These are phyloP conservation scores for Asterella californica DNA, from an alignment of 225 moss, liverwort and hornwort species.

Conservation along the genomic window DNA sequence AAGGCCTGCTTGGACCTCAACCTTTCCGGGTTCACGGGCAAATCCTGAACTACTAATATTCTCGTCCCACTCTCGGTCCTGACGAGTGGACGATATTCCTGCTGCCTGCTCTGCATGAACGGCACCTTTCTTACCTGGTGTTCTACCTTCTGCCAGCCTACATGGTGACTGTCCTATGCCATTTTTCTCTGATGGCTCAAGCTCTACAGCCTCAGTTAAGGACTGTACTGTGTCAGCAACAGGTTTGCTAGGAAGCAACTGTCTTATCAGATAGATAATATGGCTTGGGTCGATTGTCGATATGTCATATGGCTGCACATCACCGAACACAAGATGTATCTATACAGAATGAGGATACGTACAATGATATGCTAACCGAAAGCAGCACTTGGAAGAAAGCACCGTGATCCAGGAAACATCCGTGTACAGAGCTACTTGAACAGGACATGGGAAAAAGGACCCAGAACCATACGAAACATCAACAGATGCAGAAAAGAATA, in stretches of 20 bases:
- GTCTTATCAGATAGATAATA: conserved; percentile 80
- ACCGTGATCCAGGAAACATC: no score
- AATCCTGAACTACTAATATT: conserved; percentile 15
- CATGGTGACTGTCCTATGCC: conserved; percentile 15
- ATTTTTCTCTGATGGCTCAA: conserved; percentile 12
- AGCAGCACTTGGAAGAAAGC: neutral
- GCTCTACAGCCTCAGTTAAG: conserved; percentile 13
- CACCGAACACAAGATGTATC: conserved; percentile 6
- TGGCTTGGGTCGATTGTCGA: conserved; percentile 84
- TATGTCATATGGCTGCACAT: conserved; percentile 49
- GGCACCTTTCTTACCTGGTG: conserved; percentile 12
- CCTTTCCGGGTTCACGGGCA: conserved; percentile 14
- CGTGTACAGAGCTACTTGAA: no score
- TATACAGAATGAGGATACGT: neutral
- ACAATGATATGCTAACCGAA: neutral
- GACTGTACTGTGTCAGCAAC: conserved; percentile 7
- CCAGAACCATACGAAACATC: no score
- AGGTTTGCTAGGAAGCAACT: conserved; percentile 47
- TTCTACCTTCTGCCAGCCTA: conserved; percentile 19
- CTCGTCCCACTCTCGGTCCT: conserved; percentile 16
- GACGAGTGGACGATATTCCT: conserved; percentile 5
- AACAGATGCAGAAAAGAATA: no score
- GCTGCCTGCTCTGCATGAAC: conserved; percentile 13
- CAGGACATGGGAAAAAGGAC: no score
- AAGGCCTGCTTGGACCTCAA: neutral